phyloP scores from a whole-genome alignment of 177 flowering plant genomes.

The Tripterygium wilfordii region DNA sequence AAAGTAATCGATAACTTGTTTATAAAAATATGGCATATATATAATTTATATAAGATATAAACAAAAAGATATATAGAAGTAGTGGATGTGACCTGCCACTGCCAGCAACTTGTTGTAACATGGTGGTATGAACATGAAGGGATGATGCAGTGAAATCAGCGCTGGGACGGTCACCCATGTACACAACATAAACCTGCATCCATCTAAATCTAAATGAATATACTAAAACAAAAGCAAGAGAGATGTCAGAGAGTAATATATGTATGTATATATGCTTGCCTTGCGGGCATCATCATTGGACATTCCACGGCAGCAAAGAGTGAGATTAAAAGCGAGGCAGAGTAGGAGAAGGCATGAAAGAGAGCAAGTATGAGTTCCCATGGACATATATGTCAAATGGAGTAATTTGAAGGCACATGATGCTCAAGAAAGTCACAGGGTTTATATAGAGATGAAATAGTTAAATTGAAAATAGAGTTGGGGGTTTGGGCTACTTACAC shows the following conservation, averaged over 20 bases:
- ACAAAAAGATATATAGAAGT: neutral
- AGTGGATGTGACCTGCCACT: neutral
- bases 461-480: too few relatives aligned
- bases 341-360: neutral
- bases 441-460: too few relatives aligned
- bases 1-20: too few relatives aligned
- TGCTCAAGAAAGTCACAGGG: too few relatives aligned
- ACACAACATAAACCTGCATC: constrained; percentile 19
- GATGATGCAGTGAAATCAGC: constrained; percentile 4
- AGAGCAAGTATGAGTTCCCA: too few relatives aligned
- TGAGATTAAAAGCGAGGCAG: neutral
- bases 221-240: neutral
- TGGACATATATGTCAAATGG: too few relatives aligned
- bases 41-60: too few relatives aligned
- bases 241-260: neutral
- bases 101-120: constrained; percentile 14
- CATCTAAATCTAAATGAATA: neutral
- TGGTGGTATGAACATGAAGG: constrained; percentile 14
- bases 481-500: too few relatives aligned
- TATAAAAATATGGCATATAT: too few relatives aligned
- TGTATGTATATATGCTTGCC: neutral
- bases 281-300: neutral
- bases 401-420: too few relatives aligned
- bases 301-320: neutral
- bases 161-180: constrained; percentile 18